These are phyloP conservation scores for Serendipita sp. DNA, from an alignment of 768 basidiomycete genomes.

Conservation along the genomic window DNA sequence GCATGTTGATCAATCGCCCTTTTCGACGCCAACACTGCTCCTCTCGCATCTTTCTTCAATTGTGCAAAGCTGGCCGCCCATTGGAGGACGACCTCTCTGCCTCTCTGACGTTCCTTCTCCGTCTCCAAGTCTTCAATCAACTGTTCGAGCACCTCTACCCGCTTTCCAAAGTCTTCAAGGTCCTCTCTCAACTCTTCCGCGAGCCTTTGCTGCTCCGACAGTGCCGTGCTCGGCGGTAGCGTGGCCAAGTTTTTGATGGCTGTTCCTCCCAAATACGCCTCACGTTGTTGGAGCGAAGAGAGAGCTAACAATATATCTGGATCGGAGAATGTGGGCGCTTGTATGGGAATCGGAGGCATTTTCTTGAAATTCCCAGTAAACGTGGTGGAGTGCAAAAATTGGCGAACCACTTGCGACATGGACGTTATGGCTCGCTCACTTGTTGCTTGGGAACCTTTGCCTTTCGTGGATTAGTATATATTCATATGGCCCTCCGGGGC, in stretches of 20 bases:
- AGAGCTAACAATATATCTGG: background rate
- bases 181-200: constrained; percentile 67
- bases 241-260: background rate
- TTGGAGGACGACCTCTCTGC: constrained; percentile 37
- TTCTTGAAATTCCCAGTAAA: too few species aligned
- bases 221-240: constrained; percentile 18
- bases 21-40: constrained; percentile 61
- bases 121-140: constrained; percentile 53
- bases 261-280: background rate
- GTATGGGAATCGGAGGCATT: constrained; percentile 5
- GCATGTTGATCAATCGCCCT: constrained; percentile 47
- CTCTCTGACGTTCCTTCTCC: constrained; percentile 32
- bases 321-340: background rate
- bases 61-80: constrained; percentile 25
- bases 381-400: too few species aligned
- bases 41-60: constrained; percentile 44
- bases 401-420: too few species aligned
- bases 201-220: constrained; percentile 53
- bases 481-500: too few species aligned
- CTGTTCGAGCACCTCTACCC: constrained; percentile 59
- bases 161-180: constrained; percentile 40
- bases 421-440: too few species aligned
- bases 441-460: too few species aligned
- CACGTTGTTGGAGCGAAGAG: background rate
- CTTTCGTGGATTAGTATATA: too few species aligned